Conservation (phyloP, 2,329 filamentous ascomycete species). For the Didymella pinodella region DNA sequence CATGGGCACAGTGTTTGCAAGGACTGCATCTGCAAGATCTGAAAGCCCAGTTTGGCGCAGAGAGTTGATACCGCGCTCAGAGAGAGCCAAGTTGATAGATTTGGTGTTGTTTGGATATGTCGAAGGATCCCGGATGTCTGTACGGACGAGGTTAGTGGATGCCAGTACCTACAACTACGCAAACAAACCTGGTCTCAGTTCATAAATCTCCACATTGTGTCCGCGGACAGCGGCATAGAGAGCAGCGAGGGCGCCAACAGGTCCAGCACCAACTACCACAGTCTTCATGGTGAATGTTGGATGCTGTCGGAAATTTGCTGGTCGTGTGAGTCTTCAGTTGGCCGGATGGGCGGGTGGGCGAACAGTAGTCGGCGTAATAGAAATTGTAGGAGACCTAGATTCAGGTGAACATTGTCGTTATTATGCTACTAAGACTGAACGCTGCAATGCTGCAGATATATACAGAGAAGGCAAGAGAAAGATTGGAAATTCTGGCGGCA, state of each 20-base stretch:
- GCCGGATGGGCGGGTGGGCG: constrained; percentile 17
- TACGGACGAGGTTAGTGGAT: background rate
- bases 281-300: constrained; percentile 61
- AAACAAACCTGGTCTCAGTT: constrained; percentile 82
- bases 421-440: background rate
- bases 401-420: constrained; percentile 6
- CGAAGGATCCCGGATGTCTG: constrained; percentile 84
- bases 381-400: constrained; percentile 19
- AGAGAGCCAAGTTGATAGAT: constrained; percentile 97
- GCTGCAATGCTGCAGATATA: constrained; percentile 10
- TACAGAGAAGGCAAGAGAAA: constrained; percentile 10
- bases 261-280: constrained; percentile 88
- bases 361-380: constrained; percentile 15
- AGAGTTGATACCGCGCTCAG: constrained; percentile 90
- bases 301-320: constrained; percentile 9
- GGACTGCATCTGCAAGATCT: constrained; percentile 74
- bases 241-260: constrained; percentile 89
- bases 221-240: constrained; percentile 90
- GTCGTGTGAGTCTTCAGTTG: constrained; percentile 18
- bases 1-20: constrained; percentile 88
- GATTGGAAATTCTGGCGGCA: constrained; percentile 8
- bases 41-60: constrained; percentile 74
- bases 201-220: constrained; percentile 91
- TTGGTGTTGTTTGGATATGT: constrained; percentile 92
- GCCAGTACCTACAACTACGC: too few species aligned